Evolutionary conservation across 306 rosid species (phyloP).

Genomic region (Betula pendula): DNA sequence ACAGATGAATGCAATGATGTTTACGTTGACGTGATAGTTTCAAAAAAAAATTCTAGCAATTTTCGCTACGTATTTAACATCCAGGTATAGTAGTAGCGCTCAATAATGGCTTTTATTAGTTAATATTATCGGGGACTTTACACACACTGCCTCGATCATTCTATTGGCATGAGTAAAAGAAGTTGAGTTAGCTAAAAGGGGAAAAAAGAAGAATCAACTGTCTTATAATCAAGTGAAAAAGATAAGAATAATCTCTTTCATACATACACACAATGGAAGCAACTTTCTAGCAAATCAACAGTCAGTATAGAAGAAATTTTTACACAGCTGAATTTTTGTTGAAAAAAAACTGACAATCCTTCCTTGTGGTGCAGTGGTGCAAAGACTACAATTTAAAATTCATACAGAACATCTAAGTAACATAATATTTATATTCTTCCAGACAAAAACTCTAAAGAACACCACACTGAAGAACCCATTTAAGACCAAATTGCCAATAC

Average conservation of each 20-base stretch:
- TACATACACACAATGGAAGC: too few species aligned
- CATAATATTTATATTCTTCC: neutral
- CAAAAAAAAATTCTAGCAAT: too few species aligned
- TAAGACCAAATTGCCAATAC: neutral
- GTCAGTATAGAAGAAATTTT: neutral
- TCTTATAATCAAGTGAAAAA: neutral
- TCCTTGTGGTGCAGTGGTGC: neutral
- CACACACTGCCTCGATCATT: too few species aligned
- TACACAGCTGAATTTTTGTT: neutral
- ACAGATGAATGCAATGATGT: too few species aligned
- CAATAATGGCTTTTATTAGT: too few species aligned
- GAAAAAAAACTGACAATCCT: accelerated
- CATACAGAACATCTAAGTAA: too few species aligned
- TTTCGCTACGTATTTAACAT: too few species aligned
- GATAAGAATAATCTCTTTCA: too few species aligned
- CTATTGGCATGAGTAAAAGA: neutral
- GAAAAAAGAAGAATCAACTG: neutral
- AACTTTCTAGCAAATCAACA: neutral
- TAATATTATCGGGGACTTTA: too few species aligned
- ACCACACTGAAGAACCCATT: neutral
- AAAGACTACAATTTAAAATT: neutral
- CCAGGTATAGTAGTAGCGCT: too few species aligned
- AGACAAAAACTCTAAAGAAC: neutral
- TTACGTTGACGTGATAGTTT: too few species aligned
- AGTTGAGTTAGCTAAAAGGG: neutral